phyloP scores from a whole-genome alignment of 2,329 filamentous ascomycete genomes.

The Colletotrichum sansevieriae region DNA sequence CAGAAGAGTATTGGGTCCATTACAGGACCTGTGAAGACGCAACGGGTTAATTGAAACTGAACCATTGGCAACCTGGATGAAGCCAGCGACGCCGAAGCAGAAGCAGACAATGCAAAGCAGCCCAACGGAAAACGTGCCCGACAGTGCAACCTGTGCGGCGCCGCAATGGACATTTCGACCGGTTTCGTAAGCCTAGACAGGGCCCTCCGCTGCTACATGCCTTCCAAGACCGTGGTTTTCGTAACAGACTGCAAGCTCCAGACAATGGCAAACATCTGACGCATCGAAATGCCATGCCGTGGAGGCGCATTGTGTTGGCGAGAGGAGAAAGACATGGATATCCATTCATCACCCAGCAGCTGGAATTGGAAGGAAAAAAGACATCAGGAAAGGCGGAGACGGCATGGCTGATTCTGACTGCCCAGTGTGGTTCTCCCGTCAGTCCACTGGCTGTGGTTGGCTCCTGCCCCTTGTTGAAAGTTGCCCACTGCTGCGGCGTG shows the following conservation, averaged over 20 bases:
- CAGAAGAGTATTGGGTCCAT: no score
- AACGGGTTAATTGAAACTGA: no score
- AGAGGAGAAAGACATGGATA: conserved; percentile 7
- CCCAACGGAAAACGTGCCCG: conserved; percentile 32
- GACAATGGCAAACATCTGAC: conserved; percentile 20
- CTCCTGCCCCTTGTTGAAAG: no score
- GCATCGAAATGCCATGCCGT: conserved; percentile 27
- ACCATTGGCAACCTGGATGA: background rate
- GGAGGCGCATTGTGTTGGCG: conserved; percentile 14
- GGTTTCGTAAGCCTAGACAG: conserved; percentile 33
- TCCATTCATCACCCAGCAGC: no score
- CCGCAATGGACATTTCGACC: conserved; percentile 21
- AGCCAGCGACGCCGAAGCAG: background rate
- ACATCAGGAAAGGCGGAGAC: conserved; percentile 21
- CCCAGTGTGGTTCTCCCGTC: conserved; percentile 12
- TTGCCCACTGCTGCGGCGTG: no score
- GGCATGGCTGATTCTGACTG: conserved; percentile 32
- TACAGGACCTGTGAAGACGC: background rate
- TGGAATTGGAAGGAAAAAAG: conserved; percentile 8
- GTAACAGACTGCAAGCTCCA: conserved; percentile 1
- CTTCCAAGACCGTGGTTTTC: no score
- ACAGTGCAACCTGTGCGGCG: conserved; percentile 25
- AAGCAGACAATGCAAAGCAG: conserved; percentile 29
- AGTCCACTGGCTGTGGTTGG: background rate
- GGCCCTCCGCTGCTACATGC: background rate